Evolutionary conservation across 2,329 filamentous ascomycete genomes (phyloP).

Genomic region (Amauroascus niger): DNA sequence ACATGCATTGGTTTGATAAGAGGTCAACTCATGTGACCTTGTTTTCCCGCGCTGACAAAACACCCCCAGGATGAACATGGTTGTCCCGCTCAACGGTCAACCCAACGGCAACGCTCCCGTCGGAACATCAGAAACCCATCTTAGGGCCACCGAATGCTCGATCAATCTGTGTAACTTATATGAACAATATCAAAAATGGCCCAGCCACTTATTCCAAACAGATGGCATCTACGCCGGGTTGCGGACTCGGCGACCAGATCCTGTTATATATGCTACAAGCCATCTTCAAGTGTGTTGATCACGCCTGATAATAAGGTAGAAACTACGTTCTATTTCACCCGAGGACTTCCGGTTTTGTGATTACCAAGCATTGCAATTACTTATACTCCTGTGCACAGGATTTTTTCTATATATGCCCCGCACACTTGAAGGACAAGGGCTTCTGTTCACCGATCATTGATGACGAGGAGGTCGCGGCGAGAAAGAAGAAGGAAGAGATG

Average conservation of each 20-base stretch:
- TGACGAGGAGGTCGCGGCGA: slow-evolving; percentile 34
- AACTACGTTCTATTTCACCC: slow-evolving; percentile 19
- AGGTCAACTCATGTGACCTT: neutral
- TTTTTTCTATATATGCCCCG: slow-evolving; percentile 82
- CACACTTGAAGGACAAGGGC: slow-evolving; percentile 70
- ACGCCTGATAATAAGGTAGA: slow-evolving; percentile 85
- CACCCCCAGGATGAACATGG: neutral
- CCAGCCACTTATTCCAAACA: slow-evolving; percentile 50
- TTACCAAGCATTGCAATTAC: neutral
- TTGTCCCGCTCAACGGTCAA: neutral
- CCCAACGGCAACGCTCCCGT: neutral
- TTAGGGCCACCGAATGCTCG: too few species aligned
- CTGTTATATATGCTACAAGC: slow-evolving; percentile 88
- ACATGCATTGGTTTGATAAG: too few species aligned
- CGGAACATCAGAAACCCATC: too few species aligned
- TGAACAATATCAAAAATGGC: slow-evolving; percentile 5
- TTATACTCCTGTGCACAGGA: slow-evolving; percentile 44
- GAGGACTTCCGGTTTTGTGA: neutral
- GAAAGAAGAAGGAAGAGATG: slow-evolving; percentile 37
- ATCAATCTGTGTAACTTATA: too few species aligned
- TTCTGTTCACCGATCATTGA: slow-evolving; percentile 58
- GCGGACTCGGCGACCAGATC: slow-evolving; percentile 73
- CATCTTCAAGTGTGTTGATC: slow-evolving; percentile 74
- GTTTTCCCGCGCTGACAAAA: neutral
- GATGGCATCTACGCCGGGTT: slow-evolving; percentile 77